Conservation (phyloP, 306 rosid species). For the Dryas drummondii region DNA sequence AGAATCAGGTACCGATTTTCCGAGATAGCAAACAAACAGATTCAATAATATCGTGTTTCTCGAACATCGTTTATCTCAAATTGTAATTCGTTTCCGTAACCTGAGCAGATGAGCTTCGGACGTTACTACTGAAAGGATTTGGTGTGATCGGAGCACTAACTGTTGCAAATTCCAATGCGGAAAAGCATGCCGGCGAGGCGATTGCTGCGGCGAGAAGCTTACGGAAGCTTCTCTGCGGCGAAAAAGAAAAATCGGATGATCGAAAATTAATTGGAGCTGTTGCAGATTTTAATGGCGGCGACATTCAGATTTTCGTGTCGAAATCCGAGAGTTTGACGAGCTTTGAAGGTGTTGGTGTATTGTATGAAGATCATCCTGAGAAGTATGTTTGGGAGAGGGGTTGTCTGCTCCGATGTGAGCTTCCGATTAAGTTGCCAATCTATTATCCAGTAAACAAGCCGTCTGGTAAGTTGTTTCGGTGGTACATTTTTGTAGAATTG, state of each 20-base stretch:
- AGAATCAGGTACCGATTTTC: conserved; percentile 61
- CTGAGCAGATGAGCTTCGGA: conserved; percentile 65
- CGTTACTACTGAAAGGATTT: conserved; percentile 65
- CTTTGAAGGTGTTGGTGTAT: conserved; percentile 38
- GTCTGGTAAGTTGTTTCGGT: conserved; percentile 42
- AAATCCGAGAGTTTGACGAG: conserved; percentile 28
- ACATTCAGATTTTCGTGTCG: conserved; percentile 50
- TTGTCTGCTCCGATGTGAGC: conserved; percentile 72
- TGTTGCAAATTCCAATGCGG: conserved; percentile 35
- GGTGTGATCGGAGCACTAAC: conserved; percentile 63
- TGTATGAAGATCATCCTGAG: conserved; percentile 47
- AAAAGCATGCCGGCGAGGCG: conserved; percentile 44
- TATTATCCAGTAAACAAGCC: conserved; percentile 52
- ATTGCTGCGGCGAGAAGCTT: conserved; percentile 43
- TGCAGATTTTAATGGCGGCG: conserved; percentile 36
- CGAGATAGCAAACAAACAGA: not conserved
- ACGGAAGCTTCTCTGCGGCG: conserved; percentile 44
- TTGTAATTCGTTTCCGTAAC: conserved; percentile 5
- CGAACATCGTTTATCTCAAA: not conserved
- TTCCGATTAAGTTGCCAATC: conserved; percentile 67
- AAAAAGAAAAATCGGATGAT: conserved; percentile 16
- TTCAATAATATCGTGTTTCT: not conserved
- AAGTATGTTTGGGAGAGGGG: conserved; percentile 84
- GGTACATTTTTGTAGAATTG: not conserved
- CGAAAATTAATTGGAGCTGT: conserved; percentile 60